Conservation (phyloP, 2,329 filamentous ascomycete species). For the Penicillium sp. region DNA sequence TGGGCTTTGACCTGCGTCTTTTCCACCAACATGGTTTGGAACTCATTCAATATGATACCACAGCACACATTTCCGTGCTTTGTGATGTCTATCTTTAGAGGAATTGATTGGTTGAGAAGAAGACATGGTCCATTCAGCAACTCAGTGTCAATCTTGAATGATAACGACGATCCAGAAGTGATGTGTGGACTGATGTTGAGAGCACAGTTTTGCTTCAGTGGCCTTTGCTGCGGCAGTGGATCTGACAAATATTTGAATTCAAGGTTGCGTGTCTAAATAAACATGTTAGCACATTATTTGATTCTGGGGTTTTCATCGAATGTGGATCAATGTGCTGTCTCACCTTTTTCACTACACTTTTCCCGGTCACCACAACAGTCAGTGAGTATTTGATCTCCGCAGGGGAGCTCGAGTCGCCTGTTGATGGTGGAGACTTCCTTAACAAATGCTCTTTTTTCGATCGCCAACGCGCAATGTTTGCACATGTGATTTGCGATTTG, state of each 20-base stretch:
- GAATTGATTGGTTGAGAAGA: conserved; percentile 8
- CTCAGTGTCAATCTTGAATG: conserved; percentile 4
- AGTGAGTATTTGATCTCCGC: not conserved
- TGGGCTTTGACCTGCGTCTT: conserved; percentile 15
- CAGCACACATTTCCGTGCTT: not conserved
- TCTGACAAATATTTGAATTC: not conserved
- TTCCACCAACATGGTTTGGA: conserved; percentile 24
- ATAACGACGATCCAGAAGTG: not conserved
- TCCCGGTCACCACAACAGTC: not conserved
- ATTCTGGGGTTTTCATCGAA: not conserved
- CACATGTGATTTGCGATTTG: not conserved
- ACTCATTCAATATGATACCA: conserved; percentile 12
- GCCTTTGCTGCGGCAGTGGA: not conserved
- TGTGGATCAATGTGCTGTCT: not conserved
- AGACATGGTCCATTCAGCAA: conserved; percentile 19
- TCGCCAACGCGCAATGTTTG: not conserved
- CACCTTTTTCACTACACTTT: not conserved
- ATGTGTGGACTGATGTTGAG: not conserved
- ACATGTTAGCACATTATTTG: not conserved
- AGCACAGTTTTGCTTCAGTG: not conserved
- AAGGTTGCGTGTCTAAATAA: not conserved
- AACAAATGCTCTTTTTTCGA: not conserved
- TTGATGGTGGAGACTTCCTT: not conserved
- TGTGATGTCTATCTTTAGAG: conserved; percentile 13
- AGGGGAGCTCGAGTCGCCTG: not conserved